phyloP scores from a whole-genome alignment of 345 rosid species.

The Gynandropsis gynandra region DNA sequence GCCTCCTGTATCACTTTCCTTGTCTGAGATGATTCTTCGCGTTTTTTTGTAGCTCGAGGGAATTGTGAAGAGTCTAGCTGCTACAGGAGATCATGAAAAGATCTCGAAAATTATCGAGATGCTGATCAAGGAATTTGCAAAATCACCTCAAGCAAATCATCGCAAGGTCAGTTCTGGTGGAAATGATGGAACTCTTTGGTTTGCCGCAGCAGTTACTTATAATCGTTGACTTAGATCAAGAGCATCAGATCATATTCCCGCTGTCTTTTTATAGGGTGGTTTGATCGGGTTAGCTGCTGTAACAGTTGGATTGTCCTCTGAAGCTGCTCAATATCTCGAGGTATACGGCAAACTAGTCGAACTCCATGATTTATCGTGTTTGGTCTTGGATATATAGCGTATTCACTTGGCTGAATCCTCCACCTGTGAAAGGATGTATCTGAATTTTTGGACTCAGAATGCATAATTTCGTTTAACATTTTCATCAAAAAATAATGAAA shows the following conservation, averaged over 20 bases:
- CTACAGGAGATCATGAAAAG: constrained; percentile 88
- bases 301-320: constrained; percentile 82
- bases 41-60: constrained; percentile 61
- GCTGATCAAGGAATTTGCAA: constrained; percentile 70
- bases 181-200: background rate
- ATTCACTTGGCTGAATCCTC: background rate
- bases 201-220: constrained; percentile 8
- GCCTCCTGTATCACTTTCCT: background rate
- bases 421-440: no score
- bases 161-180: constrained; percentile 53
- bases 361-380: background rate
- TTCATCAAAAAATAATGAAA: no score
- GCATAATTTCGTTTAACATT: no score
- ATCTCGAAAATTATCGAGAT: constrained; percentile 67
- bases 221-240: background rate
- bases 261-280: constrained; percentile 56
- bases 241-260: background rate
- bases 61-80: constrained; percentile 68
- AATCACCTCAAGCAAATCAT: constrained; percentile 84
- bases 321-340: constrained; percentile 96
- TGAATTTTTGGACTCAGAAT: no score
- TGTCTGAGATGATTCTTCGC: background rate
- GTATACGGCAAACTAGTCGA: constrained; percentile 26
- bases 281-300: constrained; percentile 97
- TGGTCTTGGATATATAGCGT: background rate